Conservation (phyloP, 2,329 filamentous ascomycete genomes). For the Exophiala aquamarina region DNA sequence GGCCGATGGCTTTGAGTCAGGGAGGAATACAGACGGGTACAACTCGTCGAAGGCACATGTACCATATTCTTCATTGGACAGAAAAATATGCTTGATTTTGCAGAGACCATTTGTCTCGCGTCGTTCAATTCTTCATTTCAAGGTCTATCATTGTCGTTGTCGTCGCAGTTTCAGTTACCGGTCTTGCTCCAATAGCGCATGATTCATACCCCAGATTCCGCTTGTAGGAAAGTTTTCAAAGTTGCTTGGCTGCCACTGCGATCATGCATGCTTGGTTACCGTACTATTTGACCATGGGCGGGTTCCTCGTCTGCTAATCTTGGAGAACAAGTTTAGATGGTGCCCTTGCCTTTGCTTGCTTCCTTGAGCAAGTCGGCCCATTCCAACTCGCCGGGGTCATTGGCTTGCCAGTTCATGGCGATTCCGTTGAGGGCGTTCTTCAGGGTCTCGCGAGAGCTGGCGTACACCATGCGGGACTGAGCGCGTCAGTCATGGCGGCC, state of each 20-base stretch:
- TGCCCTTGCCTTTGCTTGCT: slow-evolving; percentile 32
- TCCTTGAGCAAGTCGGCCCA: slow-evolving; percentile 34
- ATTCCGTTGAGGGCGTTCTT: slow-evolving; percentile 49
- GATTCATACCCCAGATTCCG: slow-evolving; percentile 8
- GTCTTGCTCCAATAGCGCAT: slow-evolving; percentile 13
- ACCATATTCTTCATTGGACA: too few relatives aligned
- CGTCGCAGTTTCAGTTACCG: slow-evolving; percentile 13
- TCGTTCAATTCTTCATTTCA: slow-evolving; percentile 6
- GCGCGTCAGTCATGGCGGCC: background rate
- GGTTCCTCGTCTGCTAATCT: slow-evolving; percentile 5
- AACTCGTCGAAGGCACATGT: too few relatives aligned
- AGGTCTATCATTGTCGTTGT: slow-evolving; percentile 8
- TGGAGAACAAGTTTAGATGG: slow-evolving; percentile 15
- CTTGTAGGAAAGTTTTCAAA: slow-evolving; percentile 8
- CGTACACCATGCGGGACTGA: slow-evolving; percentile 52
- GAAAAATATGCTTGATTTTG: slow-evolving; percentile 9
- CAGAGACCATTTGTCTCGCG: slow-evolving; percentile 17
- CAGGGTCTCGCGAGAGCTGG: slow-evolving; percentile 48
- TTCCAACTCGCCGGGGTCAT: slow-evolving; percentile 35
- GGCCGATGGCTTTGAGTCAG: too few relatives aligned
- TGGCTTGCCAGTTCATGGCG: slow-evolving; percentile 34
- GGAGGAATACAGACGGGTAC: too few relatives aligned
- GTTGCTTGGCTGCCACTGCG: background rate
- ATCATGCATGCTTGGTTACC: background rate
- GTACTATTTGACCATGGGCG: background rate